Evolutionary conservation across 2,329 filamentous ascomycete species (phyloP).

Genomic region (Diaporthe humulicola): DNA sequence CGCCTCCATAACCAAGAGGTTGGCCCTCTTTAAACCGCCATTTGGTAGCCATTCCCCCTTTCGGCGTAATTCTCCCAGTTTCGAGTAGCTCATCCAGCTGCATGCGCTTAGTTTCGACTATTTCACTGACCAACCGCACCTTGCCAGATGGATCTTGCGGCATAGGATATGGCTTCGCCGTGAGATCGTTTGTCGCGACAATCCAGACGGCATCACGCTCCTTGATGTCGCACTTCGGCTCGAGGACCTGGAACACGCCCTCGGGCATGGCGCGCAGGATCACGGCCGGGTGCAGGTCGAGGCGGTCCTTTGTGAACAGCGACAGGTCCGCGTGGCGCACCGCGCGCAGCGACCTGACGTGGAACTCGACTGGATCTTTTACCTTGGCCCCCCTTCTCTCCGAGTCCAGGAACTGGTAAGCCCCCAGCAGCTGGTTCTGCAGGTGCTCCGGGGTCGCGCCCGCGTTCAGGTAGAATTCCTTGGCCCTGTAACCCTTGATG

Average conservation of each 20-base stretch:
- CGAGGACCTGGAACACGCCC: neutral
- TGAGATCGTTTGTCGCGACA: neutral
- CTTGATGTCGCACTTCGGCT: neutral
- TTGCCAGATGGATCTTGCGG: neutral
- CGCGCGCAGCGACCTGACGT: neutral
- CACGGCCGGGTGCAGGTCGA: slow-evolving; percentile 16
- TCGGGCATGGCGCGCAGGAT: neutral
- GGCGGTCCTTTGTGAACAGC: neutral
- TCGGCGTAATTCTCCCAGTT: neutral
- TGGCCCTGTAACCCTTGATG: neutral
- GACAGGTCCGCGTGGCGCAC: neutral
- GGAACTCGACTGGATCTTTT: neutral
- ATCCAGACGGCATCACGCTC: neutral
- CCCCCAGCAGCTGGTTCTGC: neutral
- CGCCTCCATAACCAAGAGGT: too few species aligned
- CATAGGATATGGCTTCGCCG: accelerated
- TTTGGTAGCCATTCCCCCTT: neutral
- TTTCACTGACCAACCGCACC: too few species aligned
- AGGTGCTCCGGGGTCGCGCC: slow-evolving; percentile 12
- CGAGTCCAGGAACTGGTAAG: neutral
- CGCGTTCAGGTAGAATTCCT: neutral
- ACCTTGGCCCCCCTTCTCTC: accelerated
- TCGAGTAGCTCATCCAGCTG: neutral
- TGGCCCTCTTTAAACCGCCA: too few species aligned
- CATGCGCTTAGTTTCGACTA: neutral